Percentiles rank a stretch among this genome's conserved stretches.
phyloP scores from a whole-genome alignment of 73 alveolate genomes.

The Symbiodinium pilosum region DNA sequence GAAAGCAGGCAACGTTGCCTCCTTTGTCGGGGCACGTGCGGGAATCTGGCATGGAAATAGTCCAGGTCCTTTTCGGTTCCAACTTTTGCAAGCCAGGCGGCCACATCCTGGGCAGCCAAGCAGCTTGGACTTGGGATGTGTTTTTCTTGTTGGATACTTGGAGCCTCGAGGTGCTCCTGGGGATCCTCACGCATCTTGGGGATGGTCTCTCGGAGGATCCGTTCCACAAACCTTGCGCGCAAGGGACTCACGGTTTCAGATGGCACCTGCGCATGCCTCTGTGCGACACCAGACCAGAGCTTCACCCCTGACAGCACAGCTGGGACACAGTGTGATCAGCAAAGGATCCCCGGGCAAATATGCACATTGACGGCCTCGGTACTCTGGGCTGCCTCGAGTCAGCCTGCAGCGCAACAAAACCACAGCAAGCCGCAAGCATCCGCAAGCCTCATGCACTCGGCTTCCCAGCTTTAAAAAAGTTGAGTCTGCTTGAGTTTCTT shows the following conservation, averaged over 20 bases:
- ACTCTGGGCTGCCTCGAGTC: conserved; percentile 8
- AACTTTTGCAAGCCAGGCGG: neutral
- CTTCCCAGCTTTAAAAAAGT: no score
- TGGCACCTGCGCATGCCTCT: neutral
- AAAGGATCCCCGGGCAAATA: no score
- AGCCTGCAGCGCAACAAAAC: neutral
- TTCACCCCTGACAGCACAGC: neutral
- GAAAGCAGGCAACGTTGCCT: neutral
- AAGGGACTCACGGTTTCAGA: no score
- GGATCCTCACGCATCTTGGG: neutral
- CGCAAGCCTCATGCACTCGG: neutral
- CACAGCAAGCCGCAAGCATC: no score
- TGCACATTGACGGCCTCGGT: neutral
- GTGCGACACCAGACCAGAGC: neutral
- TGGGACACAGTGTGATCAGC: no score
- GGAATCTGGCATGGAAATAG: neutral
- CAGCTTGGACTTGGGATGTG: no score
- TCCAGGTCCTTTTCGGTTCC: neutral
- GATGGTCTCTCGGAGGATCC: neutral
- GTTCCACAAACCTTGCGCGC: neutral
- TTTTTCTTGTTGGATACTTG: neutral
- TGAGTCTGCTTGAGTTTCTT: no score
- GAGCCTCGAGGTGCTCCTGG: neutral
- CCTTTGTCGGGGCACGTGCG: neutral
- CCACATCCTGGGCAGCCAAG: neutral